A percentile compares a stretch with the other conserved stretches of the same genome.
Evolutionary conservation across 306 rosid genomes (phyloP).

Genomic region (Cicer pinnatifidum): DNA sequence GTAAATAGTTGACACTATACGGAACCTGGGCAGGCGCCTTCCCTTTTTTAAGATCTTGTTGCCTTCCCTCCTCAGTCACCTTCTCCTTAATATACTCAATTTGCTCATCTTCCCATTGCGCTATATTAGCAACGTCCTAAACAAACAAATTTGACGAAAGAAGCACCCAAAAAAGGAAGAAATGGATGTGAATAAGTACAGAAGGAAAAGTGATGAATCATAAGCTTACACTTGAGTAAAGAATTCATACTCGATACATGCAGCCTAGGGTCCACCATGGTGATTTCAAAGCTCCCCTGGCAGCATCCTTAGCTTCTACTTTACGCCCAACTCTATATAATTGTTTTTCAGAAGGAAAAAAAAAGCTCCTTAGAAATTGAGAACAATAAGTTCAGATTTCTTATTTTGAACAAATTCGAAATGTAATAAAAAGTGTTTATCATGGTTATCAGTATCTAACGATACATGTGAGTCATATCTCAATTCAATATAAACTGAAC

Average conservation of each 20-base stretch:
- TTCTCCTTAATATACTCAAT: slow-evolving; percentile 87
- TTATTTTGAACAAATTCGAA: slow-evolving; percentile 37
- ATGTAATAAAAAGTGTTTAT: neutral
- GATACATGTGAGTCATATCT: no score
- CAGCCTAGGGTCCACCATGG: slow-evolving; percentile 99
- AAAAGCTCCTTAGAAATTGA: slow-evolving; percentile 38
- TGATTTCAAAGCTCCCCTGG: slow-evolving; percentile 87
- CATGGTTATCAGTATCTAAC: no score
- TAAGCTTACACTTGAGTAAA: neutral
- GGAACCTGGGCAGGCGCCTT: slow-evolving; percentile 85
- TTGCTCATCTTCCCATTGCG: slow-evolving; percentile 97
- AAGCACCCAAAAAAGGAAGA: neutral
- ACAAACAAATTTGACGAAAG: slow-evolving; percentile 35
- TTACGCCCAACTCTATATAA: slow-evolving; percentile 76
- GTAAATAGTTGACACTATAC: slow-evolving; percentile 19
- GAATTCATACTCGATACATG: slow-evolving; percentile 60
- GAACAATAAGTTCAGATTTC: slow-evolving; percentile 25
- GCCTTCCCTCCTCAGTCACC: slow-evolving; percentile 88
- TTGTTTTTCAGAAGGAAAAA: neutral
- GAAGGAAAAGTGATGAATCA: slow-evolving; percentile 10
- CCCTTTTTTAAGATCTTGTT: slow-evolving; percentile 81
- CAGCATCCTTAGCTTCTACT: slow-evolving; percentile 91
- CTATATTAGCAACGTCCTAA: slow-evolving; percentile 86
- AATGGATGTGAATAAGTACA: neutral
- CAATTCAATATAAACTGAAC: no score